Evolutionary conservation across 352 stramenopile genomes (phyloP).

Genomic region (Phytophthora hibernalis): DNA sequence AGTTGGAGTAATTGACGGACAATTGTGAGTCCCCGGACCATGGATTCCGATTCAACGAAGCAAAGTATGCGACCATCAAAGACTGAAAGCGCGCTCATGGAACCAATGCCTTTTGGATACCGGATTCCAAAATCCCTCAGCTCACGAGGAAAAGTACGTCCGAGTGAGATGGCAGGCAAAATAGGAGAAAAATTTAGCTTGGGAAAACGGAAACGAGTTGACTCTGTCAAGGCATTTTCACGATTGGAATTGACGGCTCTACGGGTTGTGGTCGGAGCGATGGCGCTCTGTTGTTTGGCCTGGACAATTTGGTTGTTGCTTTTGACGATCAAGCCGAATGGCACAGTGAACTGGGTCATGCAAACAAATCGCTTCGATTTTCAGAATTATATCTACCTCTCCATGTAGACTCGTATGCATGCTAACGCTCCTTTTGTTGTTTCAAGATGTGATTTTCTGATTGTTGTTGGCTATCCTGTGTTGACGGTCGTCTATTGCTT

Average conservation of each 20-base stretch:
- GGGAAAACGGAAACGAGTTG: neutral
- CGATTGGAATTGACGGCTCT: neutral
- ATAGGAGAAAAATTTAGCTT: neutral
- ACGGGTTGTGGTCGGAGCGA: conserved; percentile 1
- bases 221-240: neutral
- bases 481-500: conserved; percentile 16
- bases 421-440: neutral
- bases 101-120: too few species aligned
- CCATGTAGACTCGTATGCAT: neutral
- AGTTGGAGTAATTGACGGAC: neutral
- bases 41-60: neutral
- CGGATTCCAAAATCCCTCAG: neutral
- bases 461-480: conserved; percentile 18
- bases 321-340: conserved; percentile 30
- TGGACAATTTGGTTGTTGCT: conserved; percentile 35
- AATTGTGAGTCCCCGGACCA: neutral
- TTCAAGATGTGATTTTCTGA: neutral
- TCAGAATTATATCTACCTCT: neutral
- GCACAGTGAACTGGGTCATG: conserved; percentile 35
- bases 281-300: conserved; percentile 3
- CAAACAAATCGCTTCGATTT: conserved; percentile 24
- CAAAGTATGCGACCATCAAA: neutral
- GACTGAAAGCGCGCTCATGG: too few species aligned
- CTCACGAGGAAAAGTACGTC: conserved; percentile 3
- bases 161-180: neutral